Conservation (phyloP, 805 yeast genomes). For the Candida methanosorbosa region DNA sequence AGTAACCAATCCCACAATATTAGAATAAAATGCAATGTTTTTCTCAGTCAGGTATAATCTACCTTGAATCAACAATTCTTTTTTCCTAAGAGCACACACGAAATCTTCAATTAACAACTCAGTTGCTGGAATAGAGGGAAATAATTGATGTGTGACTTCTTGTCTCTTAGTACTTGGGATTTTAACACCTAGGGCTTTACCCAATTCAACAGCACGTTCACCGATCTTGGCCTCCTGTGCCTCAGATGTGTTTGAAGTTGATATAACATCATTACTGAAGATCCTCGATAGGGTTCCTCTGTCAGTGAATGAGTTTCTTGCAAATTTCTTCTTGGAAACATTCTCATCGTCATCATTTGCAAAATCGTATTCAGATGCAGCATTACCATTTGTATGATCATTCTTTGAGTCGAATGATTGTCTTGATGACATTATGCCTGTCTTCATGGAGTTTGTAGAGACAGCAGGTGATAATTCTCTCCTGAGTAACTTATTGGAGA, state of each 20-base stretch:
- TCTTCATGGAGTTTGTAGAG: background rate
- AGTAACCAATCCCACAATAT: slow-evolving; percentile 60
- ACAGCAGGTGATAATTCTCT: background rate
- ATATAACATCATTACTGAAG: background rate
- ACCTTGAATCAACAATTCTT: slow-evolving; percentile 63
- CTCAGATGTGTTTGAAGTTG: background rate
- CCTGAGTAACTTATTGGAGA: background rate
- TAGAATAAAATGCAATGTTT: slow-evolving; percentile 55
- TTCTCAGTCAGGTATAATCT: slow-evolving; percentile 48
- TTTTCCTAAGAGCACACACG: slow-evolving; percentile 53
- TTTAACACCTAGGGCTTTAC: slow-evolving; percentile 16
- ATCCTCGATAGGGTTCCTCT: background rate
- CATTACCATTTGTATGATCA: background rate
- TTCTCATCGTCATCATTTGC: background rate
- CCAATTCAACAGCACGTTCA: slow-evolving; percentile 1
- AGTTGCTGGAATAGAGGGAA: slow-evolving; percentile 38
- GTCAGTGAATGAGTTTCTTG: background rate
- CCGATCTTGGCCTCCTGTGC: background rate
- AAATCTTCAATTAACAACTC: slow-evolving; percentile 55
- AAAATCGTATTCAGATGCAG: background rate
- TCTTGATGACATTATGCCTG: background rate
- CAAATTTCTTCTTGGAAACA: background rate
- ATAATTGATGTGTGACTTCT: slow-evolving; percentile 50
- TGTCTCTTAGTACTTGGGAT: slow-evolving; percentile 44
- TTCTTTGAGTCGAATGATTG: background rate